Base-by-base conservation (phyloP, 208 protist species). In the Leishmania lainsoni region DNA sequence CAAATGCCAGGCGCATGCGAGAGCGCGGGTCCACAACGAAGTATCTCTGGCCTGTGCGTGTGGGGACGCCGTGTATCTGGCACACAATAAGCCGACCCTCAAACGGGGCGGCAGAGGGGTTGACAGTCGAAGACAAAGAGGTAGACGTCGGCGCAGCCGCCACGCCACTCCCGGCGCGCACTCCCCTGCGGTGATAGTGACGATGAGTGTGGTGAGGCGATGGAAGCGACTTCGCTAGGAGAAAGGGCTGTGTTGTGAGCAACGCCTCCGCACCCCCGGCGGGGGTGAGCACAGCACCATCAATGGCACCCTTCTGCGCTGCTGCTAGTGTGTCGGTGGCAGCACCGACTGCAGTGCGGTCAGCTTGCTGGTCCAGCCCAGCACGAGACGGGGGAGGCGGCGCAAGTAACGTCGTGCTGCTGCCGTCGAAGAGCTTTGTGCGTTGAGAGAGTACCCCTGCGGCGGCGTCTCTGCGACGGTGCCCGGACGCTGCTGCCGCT, bases 21-120 rank as follows among this genome's bases (percentile, higher is more conserved):
- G 93, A 96, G 58, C 88, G 87, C 54, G 93, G 90, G 75, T 96
- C 94, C 14, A 95, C 93, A 22, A 96, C 91, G 69, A 98, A 89
- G 75, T 91, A 92, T 78, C 87, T 90, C 76, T 96, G 87, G 1
- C 90, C 90, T 14, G 81, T 85, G 65, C 76, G 86, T 22, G 86
- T 84, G 0, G 89, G 79, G 9, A 96, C 91, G 56, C 83, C 87
- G 81, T 95, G 90, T 8, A 97, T 84, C 65, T 94, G 87, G 70
- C 89, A 97, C 5, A 94, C 90, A 9, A 93, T 85, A 32, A 97
- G 75, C 42, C 87, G 90, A 29, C 90, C 89, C 16, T 94, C 88
- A 70, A 95, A 94, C 22, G 82, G 69, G 3, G 89, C 73, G 9
- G 83, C 71, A n/a, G 75, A 65, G 75, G 39, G 73, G 51, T 26